Evolutionary conservation across 805 yeast genomes (phyloP).

Genomic region (Saccharomycopsis malanga): DNA sequence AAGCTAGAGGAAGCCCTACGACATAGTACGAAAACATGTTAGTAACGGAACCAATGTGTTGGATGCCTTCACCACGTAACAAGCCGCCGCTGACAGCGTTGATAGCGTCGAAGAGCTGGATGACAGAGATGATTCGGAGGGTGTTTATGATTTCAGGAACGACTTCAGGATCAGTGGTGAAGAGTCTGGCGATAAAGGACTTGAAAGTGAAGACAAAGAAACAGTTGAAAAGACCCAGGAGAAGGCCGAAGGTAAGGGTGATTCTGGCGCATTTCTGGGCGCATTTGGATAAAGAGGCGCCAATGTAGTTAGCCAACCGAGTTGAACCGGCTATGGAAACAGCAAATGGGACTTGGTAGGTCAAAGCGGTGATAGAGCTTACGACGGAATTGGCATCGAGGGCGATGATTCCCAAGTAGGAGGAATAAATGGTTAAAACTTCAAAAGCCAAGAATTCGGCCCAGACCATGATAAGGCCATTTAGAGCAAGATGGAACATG

Average conservation of each 20-base stretch:
- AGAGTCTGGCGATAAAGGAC: slow-evolving; percentile 39
- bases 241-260: slow-evolving; percentile 33
- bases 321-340: slow-evolving; percentile 70
- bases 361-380: slow-evolving; percentile 57
- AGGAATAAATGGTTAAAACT: slow-evolving; percentile 60
- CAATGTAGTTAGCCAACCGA: slow-evolving; percentile 69
- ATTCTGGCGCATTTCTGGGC: slow-evolving; percentile 41
- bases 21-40: slow-evolving; percentile 52
- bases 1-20: slow-evolving; percentile 56
- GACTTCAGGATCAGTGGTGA: slow-evolving; percentile 56
- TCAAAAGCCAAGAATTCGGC: slow-evolving; percentile 79
- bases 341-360: slow-evolving; percentile 73
- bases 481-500: slow-evolving; percentile 59
- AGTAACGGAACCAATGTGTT: slow-evolving; percentile 53
- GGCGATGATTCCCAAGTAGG: slow-evolving; percentile 56
- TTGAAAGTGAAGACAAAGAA: slow-evolving; percentile 35
- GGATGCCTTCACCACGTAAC: slow-evolving; percentile 72
- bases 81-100: slow-evolving; percentile 72
- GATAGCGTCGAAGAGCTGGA: slow-evolving; percentile 64
- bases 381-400: slow-evolving; percentile 72
- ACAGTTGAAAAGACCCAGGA: slow-evolving; percentile 16
- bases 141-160: slow-evolving; percentile 42
- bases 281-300: slow-evolving; percentile 46
- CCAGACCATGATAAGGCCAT: slow-evolving; percentile 69
- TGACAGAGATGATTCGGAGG: slow-evolving; percentile 56